Percentiles rank a stretch among this genome's conserved stretches.
Evolutionary conservation across 2,329 filamentous ascomycete genomes (phyloP).

Genomic region (Penicillium sp.): DNA sequence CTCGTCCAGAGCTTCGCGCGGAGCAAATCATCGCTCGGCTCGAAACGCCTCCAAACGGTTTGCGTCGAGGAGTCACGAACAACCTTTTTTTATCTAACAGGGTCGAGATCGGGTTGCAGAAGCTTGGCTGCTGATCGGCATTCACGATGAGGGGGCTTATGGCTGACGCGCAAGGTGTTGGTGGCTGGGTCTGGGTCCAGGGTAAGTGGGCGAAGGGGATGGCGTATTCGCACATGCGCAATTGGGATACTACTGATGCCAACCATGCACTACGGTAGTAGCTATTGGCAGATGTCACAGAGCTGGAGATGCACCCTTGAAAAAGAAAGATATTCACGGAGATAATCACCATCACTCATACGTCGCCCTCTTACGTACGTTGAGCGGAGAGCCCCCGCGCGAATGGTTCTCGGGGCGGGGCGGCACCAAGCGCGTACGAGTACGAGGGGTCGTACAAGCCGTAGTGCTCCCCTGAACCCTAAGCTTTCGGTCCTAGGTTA

Average conservation of each 20-base stretch:
- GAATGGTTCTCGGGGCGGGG: constrained; percentile 19
- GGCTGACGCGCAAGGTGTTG: background rate
- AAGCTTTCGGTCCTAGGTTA: background rate
- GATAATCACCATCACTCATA: constrained; percentile 1
- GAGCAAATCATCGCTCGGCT: constrained; percentile 20
- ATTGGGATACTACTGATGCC: background rate
- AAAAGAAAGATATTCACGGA: background rate
- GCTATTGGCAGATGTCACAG: background rate
- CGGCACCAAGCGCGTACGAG: constrained; percentile 23
- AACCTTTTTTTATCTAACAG: background rate
- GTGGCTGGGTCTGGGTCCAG: background rate
- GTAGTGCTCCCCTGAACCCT: background rate
- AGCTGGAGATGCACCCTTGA: background rate
- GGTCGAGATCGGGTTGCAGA: constrained; percentile 14
- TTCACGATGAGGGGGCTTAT: constrained; percentile 1
- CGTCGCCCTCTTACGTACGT: constrained; percentile 17
- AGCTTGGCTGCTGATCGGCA: constrained; percentile 23
- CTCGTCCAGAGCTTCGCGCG: constrained; percentile 6
- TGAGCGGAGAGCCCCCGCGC: constrained; percentile 15
- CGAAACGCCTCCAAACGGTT: constrained; percentile 7
- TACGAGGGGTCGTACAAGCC: constrained; percentile 17
- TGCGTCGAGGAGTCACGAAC: constrained; percentile 9
- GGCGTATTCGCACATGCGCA: background rate
- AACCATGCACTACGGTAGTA: background rate
- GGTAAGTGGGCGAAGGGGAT: background rate